Base-by-base conservation (phyloP, 2,329 filamentous ascomycete genomes). In the Trichoderma afroharzianum region DNA sequence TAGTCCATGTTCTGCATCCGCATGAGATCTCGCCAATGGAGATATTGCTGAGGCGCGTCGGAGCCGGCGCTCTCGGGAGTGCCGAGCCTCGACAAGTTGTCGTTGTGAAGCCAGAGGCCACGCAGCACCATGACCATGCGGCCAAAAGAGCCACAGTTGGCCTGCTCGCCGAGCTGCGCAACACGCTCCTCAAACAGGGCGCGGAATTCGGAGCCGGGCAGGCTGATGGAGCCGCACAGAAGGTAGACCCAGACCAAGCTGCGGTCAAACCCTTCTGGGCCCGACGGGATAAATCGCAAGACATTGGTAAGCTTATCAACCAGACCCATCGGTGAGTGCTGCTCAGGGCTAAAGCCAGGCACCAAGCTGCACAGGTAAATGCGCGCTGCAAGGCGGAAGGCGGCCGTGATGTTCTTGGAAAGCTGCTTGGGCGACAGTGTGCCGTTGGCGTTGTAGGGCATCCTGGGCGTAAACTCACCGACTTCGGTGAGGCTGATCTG, bases 321-420 rank as follows among this genome's bases (percentile, higher is more conserved):
- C 28, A 98, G 87, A 75, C 91, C 91, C 77, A 92, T 85, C 78
- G 91, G 95, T 79, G 91, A 93, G 9, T 86, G 85, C 77, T 96
- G 91, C 71, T 86, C 87, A 62, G 92, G 92, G 76, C 91, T 90
- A 83, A 95, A 96, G 71, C 94, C 94, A 0, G 95, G 95, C 0
- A 98, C 93, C 43, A 99, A 87, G 79, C 93, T 95, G 89, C 94
- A 97, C n/a, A 98, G 90, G 83, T 98, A 98, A 83, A 99, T 94
- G 78, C 95, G 92, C 3, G 95, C 95, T 2, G 95, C 95, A 68
- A 97, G 85, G 77, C 95, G 93, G 89, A 97, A 99, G 57, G 97
- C 90, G 53, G 91, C 88, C 0, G 94, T 97, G 82, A 98, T 94
- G 85, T 97, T 97, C 81, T 89, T 91, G 79, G 91, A 92, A 74